phyloP scores from a whole-genome alignment of 345 rosid species.

The Laguncularia racemosa region DNA sequence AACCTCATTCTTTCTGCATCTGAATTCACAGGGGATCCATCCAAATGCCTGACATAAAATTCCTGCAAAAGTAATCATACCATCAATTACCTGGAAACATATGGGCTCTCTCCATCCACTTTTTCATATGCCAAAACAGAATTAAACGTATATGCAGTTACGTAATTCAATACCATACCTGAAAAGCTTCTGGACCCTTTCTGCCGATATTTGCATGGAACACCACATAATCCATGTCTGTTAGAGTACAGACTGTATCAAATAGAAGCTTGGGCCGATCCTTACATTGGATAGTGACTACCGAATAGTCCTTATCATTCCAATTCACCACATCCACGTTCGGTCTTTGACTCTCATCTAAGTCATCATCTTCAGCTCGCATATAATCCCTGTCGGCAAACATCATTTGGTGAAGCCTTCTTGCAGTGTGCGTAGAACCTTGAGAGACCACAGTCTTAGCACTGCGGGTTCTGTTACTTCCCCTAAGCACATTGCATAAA shows the following conservation, averaged over 20 bases:
- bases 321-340: constrained; percentile 74
- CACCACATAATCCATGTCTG: constrained; percentile 94
- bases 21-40: constrained; percentile 83
- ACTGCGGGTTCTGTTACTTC: constrained; percentile 54
- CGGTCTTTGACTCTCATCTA: constrained; percentile 58
- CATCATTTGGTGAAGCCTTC: constrained; percentile 99
- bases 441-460: constrained; percentile 70
- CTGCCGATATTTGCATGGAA: constrained; percentile 81
- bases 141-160: background rate
- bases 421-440: constrained; percentile 57
- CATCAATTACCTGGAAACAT: background rate
- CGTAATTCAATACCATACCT: constrained; percentile 30
- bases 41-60: constrained; percentile 75
- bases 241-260: constrained; percentile 80
- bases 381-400: constrained; percentile 94
- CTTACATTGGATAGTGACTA: constrained; percentile 70
- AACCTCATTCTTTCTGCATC: constrained; percentile 79
- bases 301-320: constrained; percentile 76
- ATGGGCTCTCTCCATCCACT: background rate
- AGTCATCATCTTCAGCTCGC: constrained; percentile 30
- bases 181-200: constrained; percentile 66
- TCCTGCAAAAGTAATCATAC: constrained; percentile 37
- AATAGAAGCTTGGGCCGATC: constrained; percentile 93
- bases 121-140: background rate
- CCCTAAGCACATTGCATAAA: constrained; percentile 68